A percentile compares a stretch with the other conserved stretches of the same genome.
phyloP scores from a whole-genome alignment of 371 early-diverging fungal species.

The Blakeslea trispora region DNA sequence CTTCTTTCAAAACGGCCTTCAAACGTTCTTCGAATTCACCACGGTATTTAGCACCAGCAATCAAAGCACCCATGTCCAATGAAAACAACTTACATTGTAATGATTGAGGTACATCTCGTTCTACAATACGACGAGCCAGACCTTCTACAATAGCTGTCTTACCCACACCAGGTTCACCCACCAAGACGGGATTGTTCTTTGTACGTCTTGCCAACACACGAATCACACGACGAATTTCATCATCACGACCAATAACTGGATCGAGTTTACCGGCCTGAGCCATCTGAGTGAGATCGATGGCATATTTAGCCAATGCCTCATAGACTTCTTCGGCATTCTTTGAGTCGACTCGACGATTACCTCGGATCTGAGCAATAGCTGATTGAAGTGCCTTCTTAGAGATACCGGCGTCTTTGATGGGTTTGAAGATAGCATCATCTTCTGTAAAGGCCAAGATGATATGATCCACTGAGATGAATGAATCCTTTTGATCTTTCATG shows the following conservation, averaged over 20 bases:
- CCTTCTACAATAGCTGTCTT: conserved; percentile 97
- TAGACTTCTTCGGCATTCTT: conserved; percentile 85
- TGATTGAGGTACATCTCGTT: conserved; percentile 90
- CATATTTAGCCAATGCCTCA: conserved; percentile 90
- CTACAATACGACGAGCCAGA: conserved; percentile 95
- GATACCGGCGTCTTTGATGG: conserved; percentile 72
- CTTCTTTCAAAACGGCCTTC: conserved; percentile 96
- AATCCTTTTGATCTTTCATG: conserved; percentile 82
- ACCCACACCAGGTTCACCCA: conserved; percentile 92
- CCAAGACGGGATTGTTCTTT: conserved; percentile 90
- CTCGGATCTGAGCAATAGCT: conserved; percentile 82
- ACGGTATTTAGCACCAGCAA: conserved; percentile 89
- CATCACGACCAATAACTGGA: conserved; percentile 90
- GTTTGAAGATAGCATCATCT: conserved; percentile 58
- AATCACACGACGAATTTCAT: conserved; percentile 82
- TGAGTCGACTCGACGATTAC: conserved; percentile 82
- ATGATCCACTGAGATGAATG: conserved; percentile 88
- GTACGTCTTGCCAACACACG: conserved; percentile 82
- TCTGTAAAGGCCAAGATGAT: conserved; percentile 82
- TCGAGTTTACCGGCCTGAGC: conserved; percentile 78
- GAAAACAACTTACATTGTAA: conserved; percentile 87
- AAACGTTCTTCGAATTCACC: conserved; percentile 99
- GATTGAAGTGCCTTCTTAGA: conserved; percentile 72
- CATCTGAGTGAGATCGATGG: conserved; percentile 84
- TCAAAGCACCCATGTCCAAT: conserved; percentile 95